Base-by-base conservation (phyloP, 495 filamentous ascomycete genomes). In the Tuber calosporum region DNA sequence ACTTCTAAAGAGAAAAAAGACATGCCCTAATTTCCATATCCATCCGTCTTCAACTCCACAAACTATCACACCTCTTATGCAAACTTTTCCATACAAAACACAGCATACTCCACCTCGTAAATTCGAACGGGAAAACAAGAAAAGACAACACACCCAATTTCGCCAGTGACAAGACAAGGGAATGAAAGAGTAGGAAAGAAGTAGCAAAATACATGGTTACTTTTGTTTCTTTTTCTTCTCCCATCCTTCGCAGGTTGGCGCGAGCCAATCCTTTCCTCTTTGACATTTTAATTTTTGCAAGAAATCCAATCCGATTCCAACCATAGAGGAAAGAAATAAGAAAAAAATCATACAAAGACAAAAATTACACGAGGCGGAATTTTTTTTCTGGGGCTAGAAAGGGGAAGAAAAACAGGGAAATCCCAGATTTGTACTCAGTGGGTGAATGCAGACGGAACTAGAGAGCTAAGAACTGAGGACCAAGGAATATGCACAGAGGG, bases 41-140 rank as follows among this genome's bases (percentile, higher is more conserved):
- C 48, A 58, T 30, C 53, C 53, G 6, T 62, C 26, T 34, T 17
- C 53, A 34, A 62, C 53, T 62, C 53, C 53, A 15, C 26, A 34
- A 62, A 17, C 53, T 34, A 62, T 15, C 53, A 19, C 26, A 30
- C n/a, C 53, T 62, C 53, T 62, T 62, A 62, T 62, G 53, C 53
- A 62, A 62, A 30, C 53, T 62, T 62, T 62, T 62, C 53, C 53
- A 2, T 62, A 62, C 53, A 62, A 62, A 62, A 62, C 11, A 34
- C 26, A 62, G 53, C 15, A 58, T 30, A 62, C 26, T 62, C 53
- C 53, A 13, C 26, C 19, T 34, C 53, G 26, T 26, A 62, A 62
- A 19, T 34, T 62, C 26, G 53, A 62, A 62, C 26, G 26, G 30
- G 53, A 30, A 62, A 62, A 3, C 1, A 30, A 17, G 4, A 62